Evolutionary conservation across 1,139 yeast genomes (phyloP), one percentile per base, ranked within the genome.

Genomic region (Protomyces inundatus): DNA sequence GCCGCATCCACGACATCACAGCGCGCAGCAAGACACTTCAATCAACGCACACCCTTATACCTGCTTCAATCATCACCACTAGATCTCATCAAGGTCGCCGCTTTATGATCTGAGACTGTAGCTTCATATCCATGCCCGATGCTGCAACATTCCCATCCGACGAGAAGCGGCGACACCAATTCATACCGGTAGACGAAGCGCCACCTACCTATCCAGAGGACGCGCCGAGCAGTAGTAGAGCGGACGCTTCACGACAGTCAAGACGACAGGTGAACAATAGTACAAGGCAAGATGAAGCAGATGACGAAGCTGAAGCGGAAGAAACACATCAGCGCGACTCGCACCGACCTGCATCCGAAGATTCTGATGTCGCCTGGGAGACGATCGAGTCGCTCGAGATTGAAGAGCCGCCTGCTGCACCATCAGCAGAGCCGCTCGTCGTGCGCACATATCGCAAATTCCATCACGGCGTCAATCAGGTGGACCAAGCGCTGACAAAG

Each of bases 161-260:
- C 30, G 62, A 58, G n/a, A 58, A 58, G 56, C 42, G 62, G 52
- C 62, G 62, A 34, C 62, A 58, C 34, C 62, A 58, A 36, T 58
- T 51, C 30, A 12, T 58, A 6, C 62, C 62, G 10, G 48, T 58
- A 9, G 54, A 58, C 30, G 62, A 58, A 35, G 62, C 53, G 5
- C 62, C 62, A 12, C 62, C 62, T 3, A 33, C 33, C 7, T 58
- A 58, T 23, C 52, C 53, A 30, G 35, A 33, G 7, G 62, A 55
- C 4, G 14, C 56, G 5, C 34, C 52, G 9, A 7, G 45, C 4
- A 39, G 51, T 39, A 46, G 53, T 42, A 54, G 50, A 9, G 42
- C 53, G 14, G 55, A 30, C 60, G 53, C 45, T 34, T 53, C 10
- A 14, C 35, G 36, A 30, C 52, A 30, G 34, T 14, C 14, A n/a